Percentiles rank a stretch among this genome's conserved stretches.
Conservation (phyloP, 2,329 filamentous ascomycete species). For the Sclerotinia nivalis region DNA sequence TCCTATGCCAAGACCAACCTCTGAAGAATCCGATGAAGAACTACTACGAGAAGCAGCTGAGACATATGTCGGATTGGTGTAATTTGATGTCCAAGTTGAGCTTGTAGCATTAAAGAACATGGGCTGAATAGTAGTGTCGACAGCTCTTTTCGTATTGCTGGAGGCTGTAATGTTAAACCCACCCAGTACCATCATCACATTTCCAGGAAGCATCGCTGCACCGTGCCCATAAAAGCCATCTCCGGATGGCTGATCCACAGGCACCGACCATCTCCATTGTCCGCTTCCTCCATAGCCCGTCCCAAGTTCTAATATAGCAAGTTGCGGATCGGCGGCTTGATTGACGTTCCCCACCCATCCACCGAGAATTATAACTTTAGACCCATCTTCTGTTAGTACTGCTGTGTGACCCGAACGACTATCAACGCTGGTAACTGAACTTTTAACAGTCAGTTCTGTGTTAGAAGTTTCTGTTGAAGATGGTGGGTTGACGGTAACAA, state of each 20-base stretch:
- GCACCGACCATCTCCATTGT: constrained; percentile 71
- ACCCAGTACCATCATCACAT: constrained; percentile 68
- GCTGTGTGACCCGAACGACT: constrained; percentile 88
- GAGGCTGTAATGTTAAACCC: constrained; percentile 54
- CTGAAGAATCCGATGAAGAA: constrained; percentile 39
- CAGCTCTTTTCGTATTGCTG: constrained; percentile 43
- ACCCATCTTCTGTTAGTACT: constrained; percentile 76
- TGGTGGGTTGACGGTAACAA: constrained; percentile 63
- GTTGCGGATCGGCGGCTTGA: constrained; percentile 76
- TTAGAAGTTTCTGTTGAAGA: constrained; percentile 41
- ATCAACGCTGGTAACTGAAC: constrained; percentile 49
- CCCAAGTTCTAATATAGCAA: constrained; percentile 75
- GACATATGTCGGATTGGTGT: constrained; percentile 49
- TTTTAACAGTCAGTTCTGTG: constrained; percentile 58
- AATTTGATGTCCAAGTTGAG: constrained; percentile 57
- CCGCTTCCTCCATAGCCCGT: constrained; percentile 70
- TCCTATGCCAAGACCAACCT: constrained; percentile 63
- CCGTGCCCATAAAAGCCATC: constrained; percentile 63
- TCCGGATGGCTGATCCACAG: constrained; percentile 48
- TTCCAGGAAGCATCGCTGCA: constrained; percentile 62
- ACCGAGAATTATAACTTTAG: constrained; percentile 74
- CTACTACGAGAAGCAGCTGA: constrained; percentile 30
- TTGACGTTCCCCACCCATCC: constrained; percentile 87
- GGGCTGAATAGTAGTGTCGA: constrained; percentile 38
- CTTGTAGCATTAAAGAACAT: constrained; percentile 65